Percentiles rank a stretch among this genome's conserved stretches.
phyloP scores from a whole-genome alignment of 441 rosid species.

The Adansonia madagascariensis region DNA sequence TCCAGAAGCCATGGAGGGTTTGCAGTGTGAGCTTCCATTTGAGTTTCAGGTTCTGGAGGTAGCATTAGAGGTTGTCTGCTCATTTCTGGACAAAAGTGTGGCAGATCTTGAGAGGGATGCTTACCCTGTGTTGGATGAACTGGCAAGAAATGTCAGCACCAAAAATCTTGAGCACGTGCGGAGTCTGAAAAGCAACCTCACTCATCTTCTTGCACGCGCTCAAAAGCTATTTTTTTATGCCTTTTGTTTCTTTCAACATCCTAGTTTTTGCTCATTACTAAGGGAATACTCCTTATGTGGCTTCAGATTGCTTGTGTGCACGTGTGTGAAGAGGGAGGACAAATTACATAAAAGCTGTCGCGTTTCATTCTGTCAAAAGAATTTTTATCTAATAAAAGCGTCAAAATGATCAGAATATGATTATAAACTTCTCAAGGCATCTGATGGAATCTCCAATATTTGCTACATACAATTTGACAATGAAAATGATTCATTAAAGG shows the following conservation, averaged over 20 bases:
- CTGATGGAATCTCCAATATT: neutral
- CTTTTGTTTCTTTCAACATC: neutral
- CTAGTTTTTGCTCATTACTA: neutral
- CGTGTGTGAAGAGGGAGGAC: neutral
- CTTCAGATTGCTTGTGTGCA: neutral
- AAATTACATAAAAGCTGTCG: neutral
- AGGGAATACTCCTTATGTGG: neutral
- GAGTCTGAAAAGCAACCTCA: constrained; percentile 87
- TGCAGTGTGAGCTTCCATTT: constrained; percentile 83
- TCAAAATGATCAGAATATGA: neutral
- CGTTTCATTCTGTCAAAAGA: neutral
- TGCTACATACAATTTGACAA: neutral
- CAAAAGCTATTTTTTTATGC: constrained; percentile 66
- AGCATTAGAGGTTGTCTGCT: constrained; percentile 84
- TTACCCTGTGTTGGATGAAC: constrained; percentile 89
- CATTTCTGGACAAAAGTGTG: constrained; percentile 66
- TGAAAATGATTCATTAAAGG: constrained; percentile 13
- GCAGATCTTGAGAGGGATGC: constrained; percentile 82
- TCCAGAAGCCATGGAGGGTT: constrained; percentile 74
- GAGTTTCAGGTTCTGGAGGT: constrained; percentile 97
- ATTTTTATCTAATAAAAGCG: neutral
- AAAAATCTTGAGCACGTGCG: constrained; percentile 92
- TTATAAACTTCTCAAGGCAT: neutral
- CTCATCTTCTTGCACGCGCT: constrained; percentile 88
- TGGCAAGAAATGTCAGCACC: constrained; percentile 88